phyloP scores from a whole-genome alignment of 2,329 filamentous ascomycete species.

The Colletotrichum salicis region DNA sequence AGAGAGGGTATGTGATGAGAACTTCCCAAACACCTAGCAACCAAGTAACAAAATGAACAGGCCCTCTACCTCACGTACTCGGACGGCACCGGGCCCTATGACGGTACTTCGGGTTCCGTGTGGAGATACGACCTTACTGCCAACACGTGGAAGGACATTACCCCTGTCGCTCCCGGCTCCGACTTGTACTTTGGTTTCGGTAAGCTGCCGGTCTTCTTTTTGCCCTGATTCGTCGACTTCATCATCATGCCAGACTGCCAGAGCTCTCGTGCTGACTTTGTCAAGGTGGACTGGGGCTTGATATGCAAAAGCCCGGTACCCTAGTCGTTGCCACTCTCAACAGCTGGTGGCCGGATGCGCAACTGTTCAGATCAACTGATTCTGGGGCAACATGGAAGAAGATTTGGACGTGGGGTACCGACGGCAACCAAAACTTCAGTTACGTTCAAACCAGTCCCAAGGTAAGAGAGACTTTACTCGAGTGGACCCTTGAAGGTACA shows the following conservation, averaged over 20 bases:
- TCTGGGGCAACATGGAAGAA: constrained; percentile 64
- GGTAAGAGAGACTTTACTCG: neutral
- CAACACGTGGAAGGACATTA: constrained; percentile 65
- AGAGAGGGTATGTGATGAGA: constrained; percentile 63
- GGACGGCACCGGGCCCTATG: constrained; percentile 67
- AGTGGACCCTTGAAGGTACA: neutral
- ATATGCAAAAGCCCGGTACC: constrained; percentile 64
- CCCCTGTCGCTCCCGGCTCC: constrained; percentile 56
- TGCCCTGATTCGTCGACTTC: too few species aligned
- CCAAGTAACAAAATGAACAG: constrained; percentile 58
- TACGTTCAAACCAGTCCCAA: constrained; percentile 58
- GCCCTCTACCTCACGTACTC: constrained; percentile 65
- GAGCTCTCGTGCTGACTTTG: neutral
- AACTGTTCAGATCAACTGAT: constrained; percentile 66
- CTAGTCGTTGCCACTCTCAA: constrained; percentile 67
- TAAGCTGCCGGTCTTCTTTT: neutral
- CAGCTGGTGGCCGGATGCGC: constrained; percentile 69
- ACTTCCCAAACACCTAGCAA: constrained; percentile 63
- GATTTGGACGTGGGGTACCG: constrained; percentile 62
- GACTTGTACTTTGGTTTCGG: constrained; percentile 66
- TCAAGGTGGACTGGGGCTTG: constrained; percentile 58
- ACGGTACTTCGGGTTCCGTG: constrained; percentile 63
- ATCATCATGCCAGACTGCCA: too few species aligned
- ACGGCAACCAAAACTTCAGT: constrained; percentile 56
- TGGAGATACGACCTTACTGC: constrained; percentile 64